Conservation (phyloP, 78 protist species). For the Protostelium mycophagum region DNA sequence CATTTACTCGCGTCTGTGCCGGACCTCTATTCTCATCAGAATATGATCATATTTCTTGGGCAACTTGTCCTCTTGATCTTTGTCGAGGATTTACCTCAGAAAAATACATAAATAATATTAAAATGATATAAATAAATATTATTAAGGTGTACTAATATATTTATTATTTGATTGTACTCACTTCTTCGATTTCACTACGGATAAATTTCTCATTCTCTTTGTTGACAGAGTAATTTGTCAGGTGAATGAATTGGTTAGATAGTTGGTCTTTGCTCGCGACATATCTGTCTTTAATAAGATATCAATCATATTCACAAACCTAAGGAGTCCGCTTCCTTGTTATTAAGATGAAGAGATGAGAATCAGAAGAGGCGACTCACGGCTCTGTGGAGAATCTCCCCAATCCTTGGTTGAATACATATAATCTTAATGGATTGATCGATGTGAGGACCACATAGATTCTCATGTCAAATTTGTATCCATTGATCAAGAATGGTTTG, state of each 20-base stretch:
- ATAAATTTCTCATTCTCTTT: not conserved
- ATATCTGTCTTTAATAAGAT: not conserved
- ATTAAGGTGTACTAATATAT: too few relatives aligned
- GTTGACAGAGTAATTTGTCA: slow-evolving; percentile 82
- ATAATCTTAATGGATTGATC: slow-evolving; percentile 52
- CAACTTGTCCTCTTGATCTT: too few relatives aligned
- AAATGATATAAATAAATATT: too few relatives aligned
- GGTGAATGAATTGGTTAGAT: slow-evolving; percentile 31
- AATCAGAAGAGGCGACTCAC: too few relatives aligned
- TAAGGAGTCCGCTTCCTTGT: too few relatives aligned
- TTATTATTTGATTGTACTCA: too few relatives aligned
- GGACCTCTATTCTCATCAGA: not conserved
- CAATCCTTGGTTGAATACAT: slow-evolving; percentile 58
- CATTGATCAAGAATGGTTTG: slow-evolving; percentile 73
- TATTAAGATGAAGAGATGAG: too few relatives aligned
- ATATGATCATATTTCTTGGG: too few relatives aligned
- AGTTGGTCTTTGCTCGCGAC: not conserved
- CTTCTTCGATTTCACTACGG: not conserved
- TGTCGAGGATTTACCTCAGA: too few relatives aligned
- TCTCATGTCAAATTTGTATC: slow-evolving; percentile 83
- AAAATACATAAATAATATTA: too few relatives aligned
- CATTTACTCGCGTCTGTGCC: slow-evolving; percentile 49
- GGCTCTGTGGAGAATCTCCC: slow-evolving; percentile 46
- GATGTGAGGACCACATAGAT: slow-evolving; percentile 72
- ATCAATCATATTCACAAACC: not conserved